Evolutionary conservation across 345 rosid species (phyloP), one percentile per base, ranked within the genome.

Genomic region (Conringia planisiliqua): DNA sequence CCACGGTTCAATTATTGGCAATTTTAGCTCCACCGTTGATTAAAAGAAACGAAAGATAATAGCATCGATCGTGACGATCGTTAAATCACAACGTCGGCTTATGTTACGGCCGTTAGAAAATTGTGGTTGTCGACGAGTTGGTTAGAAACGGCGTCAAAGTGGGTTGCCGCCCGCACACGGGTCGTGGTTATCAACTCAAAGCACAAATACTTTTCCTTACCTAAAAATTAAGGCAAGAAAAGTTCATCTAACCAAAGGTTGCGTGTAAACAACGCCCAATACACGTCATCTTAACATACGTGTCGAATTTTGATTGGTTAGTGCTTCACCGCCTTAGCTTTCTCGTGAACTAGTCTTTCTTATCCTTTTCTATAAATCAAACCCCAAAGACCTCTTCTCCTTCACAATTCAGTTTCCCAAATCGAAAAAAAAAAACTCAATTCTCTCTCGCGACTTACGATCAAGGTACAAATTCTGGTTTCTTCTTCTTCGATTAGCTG

Each of bases 171-270:
- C 39, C 38, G 46, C 63, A 22, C 57, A 73, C 70, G 70, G 4
- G 63, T 70, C 56, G 75, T 76, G 65, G 17, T 69, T 62, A 55
- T 71, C 67, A 56, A 14, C 54, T 64, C 76, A 47, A 71, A 9
- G 71, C 33, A 62, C 43, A 57, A 11, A 78, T 77, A 38, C 81
- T 71, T 77, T 71, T 70, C 16, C 52, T 17, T 4, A 47, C 71
- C 58, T 18, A 63, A 46, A 46, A 20, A 58, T 17, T 33, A 26
- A 57, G 26, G 46, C 66, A 44, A 43, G 2, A 7, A 47, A 11
- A 65, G 10, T 4, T 7, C 7, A 6, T 30, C 17, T 9, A 66
- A 66, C 20, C 22, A 33, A 7, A 24, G 40, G 0, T 71, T 18
- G 68, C 81, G 73, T 72, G 32, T 33, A 32, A 40, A 59, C 62